Evolutionary conservation across 2,329 filamentous ascomycete genomes (phyloP).

Genomic region (Ceratocystis cacaofunesta): DNA sequence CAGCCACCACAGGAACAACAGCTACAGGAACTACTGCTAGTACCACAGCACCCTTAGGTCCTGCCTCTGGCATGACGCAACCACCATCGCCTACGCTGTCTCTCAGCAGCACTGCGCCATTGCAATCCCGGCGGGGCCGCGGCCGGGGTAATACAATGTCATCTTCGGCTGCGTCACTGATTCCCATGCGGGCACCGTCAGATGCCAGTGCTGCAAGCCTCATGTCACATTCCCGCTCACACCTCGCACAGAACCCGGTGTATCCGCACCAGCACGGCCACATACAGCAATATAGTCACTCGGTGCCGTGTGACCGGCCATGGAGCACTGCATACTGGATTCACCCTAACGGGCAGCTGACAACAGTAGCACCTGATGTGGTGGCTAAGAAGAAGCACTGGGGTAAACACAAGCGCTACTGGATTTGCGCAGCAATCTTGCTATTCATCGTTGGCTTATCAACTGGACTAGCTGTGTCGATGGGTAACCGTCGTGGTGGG

Average conservation of each 20-base stretch:
- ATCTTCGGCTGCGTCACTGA: not conserved
- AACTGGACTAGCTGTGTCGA: slow-evolving; percentile 15
- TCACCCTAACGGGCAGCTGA: slow-evolving; percentile 5
- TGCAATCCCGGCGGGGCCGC: not conserved
- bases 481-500: slow-evolving; percentile 3
- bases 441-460: slow-evolving; percentile 15
- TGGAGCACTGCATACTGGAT: slow-evolving; percentile 16
- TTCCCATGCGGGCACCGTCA: not conserved
- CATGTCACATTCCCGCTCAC: not conserved
- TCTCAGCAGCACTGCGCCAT: not conserved
- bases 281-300: not conserved
- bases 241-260: not conserved
- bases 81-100: not conserved
- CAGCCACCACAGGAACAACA: not conserved
- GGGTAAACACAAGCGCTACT: slow-evolving; percentile 15
- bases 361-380: not conserved
- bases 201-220: not conserved
- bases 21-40: not conserved
- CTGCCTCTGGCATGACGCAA: not conserved
- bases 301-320: slow-evolving; percentile 4
- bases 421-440: slow-evolving; percentile 12
- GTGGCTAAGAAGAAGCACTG: slow-evolving; percentile 7
- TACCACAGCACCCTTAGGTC: not conserved
- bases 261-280: slow-evolving; percentile 6
- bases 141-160: not conserved